phyloP scores from a whole-genome alignment of 352 stramenopile species.

The Pythium phragmitis region DNA sequence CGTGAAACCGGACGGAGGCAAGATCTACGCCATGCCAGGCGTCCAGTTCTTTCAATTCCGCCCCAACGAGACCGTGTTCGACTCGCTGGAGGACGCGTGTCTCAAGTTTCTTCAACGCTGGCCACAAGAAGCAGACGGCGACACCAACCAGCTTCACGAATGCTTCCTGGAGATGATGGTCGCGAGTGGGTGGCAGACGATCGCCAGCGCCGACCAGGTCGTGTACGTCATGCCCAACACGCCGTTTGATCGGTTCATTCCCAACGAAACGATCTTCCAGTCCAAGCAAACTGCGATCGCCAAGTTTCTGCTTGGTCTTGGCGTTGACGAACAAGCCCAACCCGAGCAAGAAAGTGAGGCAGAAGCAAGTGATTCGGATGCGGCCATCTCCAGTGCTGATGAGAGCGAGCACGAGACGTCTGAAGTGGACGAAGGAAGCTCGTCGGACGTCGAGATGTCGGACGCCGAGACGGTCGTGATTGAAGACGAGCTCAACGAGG shows the following conservation, averaged over 20 bases:
- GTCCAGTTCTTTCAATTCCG: slow-evolving; percentile 66
- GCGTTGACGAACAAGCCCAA: not conserved
- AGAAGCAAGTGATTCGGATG: slow-evolving; percentile 4
- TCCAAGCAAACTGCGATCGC: slow-evolving; percentile 57
- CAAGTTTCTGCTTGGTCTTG: slow-evolving; percentile 42
- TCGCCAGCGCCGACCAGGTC: slow-evolving; percentile 46
- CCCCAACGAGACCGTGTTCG: slow-evolving; percentile 78
- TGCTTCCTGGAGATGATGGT: slow-evolving; percentile 63
- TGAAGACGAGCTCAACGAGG: not conserved
- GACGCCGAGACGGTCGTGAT: slow-evolving; percentile 13
- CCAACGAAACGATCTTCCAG: slow-evolving; percentile 75
- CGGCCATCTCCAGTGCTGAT: not conserved
- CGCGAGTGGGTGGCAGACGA: slow-evolving; percentile 54
- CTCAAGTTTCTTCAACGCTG: slow-evolving; percentile 47
- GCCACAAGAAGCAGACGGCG: slow-evolving; percentile 22
- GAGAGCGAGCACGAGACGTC: not conserved
- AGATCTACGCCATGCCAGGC: slow-evolving; percentile 71
- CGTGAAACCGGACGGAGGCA: slow-evolving; percentile 42
- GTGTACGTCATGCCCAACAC: slow-evolving; percentile 67
- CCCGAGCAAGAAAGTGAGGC: not conserved
- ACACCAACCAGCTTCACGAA: slow-evolving; percentile 31
- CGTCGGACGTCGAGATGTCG: slow-evolving; percentile 32
- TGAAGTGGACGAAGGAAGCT: not conserved
- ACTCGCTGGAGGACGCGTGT: slow-evolving; percentile 62
- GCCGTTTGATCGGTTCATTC: slow-evolving; percentile 62